phyloP scores from a whole-genome alignment of 768 basidiomycete genomes.

The Glaciozyma martinii region DNA sequence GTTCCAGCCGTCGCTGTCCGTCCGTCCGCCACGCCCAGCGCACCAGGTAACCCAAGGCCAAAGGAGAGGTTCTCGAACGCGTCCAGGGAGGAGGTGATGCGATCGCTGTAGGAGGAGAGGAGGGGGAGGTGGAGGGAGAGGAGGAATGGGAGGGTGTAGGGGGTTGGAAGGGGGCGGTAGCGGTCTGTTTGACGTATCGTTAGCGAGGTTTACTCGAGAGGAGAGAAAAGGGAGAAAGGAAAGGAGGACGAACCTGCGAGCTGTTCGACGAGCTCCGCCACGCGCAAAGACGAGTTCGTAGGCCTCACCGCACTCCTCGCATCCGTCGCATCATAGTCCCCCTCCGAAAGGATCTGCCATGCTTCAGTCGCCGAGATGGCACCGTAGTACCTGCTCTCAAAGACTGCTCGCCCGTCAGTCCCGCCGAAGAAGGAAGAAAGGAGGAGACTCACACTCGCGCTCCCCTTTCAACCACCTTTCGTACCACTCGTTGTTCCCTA shows the following conservation, averaged over 20 bases:
- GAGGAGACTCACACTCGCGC: conserved; percentile 60
- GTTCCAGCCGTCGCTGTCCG: conserved; percentile 62
- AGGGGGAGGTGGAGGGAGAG: conserved; percentile 75
- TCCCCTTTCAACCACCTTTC: conserved; percentile 83
- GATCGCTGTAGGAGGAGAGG: conserved; percentile 62
- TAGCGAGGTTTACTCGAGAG: background rate
- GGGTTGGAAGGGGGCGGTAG: conserved; percentile 74
- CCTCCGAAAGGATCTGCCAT: conserved; percentile 71
- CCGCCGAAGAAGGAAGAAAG: too few relatives aligned
- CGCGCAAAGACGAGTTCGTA: conserved; percentile 71
- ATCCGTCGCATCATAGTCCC: conserved; percentile 46
- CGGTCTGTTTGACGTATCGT: conserved; percentile 42
- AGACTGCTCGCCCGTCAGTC: conserved; percentile 50
- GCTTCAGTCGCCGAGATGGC: conserved; percentile 73
- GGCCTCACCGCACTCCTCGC: conserved; percentile 45
- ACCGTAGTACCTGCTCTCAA: conserved; percentile 73
- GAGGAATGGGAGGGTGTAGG: conserved; percentile 72
- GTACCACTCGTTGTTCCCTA: conserved; percentile 82
- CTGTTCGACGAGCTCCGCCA: conserved; percentile 81
- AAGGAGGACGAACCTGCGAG: conserved; percentile 58
- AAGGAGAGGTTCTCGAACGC: conserved; percentile 90
- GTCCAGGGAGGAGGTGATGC: conserved; percentile 75
- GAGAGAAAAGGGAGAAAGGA: conserved; percentile 19
- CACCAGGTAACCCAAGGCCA: conserved; percentile 72
- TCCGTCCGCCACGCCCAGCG: conserved; percentile 54